Evolutionary conservation across 164 flowering plant species (phyloP), one percentile per base, ranked within the genome.

Genomic region (Liriodendron chinense): DNA sequence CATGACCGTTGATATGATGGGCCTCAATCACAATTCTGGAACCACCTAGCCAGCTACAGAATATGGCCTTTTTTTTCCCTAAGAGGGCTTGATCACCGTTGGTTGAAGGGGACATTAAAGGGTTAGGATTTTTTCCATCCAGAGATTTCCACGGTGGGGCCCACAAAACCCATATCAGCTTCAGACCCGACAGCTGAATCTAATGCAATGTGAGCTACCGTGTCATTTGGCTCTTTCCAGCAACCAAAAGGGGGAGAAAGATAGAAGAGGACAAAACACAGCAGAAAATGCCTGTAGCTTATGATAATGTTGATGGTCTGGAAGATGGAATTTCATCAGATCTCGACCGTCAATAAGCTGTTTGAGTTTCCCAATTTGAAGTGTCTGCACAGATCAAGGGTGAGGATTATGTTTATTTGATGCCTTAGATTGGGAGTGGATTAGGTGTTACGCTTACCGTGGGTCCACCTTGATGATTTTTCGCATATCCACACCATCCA

Each of bases 301-400:
- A 69, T 48, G 25, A 48, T 69, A 47, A 47, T 26, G 22, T 48
- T 69, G 8, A 47, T 6, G 14, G 12, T 69, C 43, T 65, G 25
- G 25, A 65, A 65, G 49, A 69, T n/a, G 72, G 57, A 48, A 69
- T 49, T 24, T 47, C 22, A 20, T 47, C 57, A 69, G 57, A 47
- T n/a, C 56, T 48, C 13, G 57, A 69, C 28, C 24, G 72, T 47
- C 72, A 21, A 48, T 69, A 21, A 48, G 25, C 72, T 47, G 9
- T 22, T 9, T 65, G 61, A 62, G 2, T 62, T 62, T 21, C 21
- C 21, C 21, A 62, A 4, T 21, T 62, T 53, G 18, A 53, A 8
- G 59, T 12, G 16, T 13, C 20, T 16, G 59, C 59, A 53, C 9
- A 3, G 3, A 53, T 53, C 20, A 53, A 53, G 3, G 59, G 3